A percentile compares a stretch with the other conserved stretches of the same genome.
Evolutionary conservation across 2,329 filamentous ascomycete species (phyloP).

Genomic region (Curvularia verruculosa): DNA sequence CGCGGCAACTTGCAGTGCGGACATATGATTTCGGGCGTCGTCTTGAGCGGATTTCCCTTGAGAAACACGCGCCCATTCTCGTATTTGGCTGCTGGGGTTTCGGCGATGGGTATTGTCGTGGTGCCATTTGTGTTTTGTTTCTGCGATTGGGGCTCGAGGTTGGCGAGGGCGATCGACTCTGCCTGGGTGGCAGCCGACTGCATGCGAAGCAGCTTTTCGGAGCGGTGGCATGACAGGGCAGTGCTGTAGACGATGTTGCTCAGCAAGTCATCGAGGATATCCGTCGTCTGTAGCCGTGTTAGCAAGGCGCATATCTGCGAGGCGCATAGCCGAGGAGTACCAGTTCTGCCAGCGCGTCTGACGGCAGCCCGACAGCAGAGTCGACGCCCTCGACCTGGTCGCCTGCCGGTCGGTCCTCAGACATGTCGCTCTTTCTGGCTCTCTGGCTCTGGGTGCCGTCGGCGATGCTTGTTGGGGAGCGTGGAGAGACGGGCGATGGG

Average conservation of each 20-base stretch:
- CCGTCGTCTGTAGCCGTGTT: conserved; percentile 36
- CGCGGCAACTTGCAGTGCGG: conserved; percentile 76
- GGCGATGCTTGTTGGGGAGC: conserved; percentile 19
- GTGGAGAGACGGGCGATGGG: conserved; percentile 20
- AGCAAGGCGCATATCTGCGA: conserved; percentile 31
- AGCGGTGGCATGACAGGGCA: conserved; percentile 74
- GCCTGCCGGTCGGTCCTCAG: conserved; percentile 45
- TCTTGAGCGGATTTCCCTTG: conserved; percentile 74
- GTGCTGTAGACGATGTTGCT: conserved; percentile 79
- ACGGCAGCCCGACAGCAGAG: conserved; percentile 33
- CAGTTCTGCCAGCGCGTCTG: conserved; percentile 41
- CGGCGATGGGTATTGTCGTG: conserved; percentile 54
- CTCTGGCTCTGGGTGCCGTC: conserved; percentile 26
- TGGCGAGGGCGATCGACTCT: conserved; percentile 47
- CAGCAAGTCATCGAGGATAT: conserved; percentile 74
- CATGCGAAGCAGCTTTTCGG: conserved; percentile 76
- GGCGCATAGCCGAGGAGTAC: conserved; percentile 27
- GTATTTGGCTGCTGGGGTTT: conserved; percentile 72
- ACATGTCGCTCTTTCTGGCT: conserved; percentile 36
- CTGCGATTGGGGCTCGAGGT: conserved; percentile 43
- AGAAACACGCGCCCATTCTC: conserved; percentile 71
- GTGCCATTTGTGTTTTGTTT: conserved; percentile 51
- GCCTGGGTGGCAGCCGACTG: conserved; percentile 62
- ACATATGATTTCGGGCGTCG: conserved; percentile 73
- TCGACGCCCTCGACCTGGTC: conserved; percentile 35